These are phyloP conservation scores for Perilla frutescens DNA, from an alignment of 257 asterid genomes.

Conservation along the genomic window DNA sequence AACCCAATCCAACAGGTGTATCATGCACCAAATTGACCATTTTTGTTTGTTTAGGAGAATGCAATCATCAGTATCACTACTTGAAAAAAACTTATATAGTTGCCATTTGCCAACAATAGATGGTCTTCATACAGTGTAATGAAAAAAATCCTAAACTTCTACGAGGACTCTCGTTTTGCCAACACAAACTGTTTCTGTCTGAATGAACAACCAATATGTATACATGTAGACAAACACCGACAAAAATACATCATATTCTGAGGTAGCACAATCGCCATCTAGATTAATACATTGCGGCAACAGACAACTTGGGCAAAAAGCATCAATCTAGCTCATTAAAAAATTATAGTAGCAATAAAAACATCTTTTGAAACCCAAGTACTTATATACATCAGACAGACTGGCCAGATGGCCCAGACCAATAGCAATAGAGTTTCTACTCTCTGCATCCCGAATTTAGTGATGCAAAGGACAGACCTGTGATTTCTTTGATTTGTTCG, in stretches of 20 bases:
- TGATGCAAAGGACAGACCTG: constrained; percentile 57
- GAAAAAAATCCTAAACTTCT: background rate
- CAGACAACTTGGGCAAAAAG: background rate
- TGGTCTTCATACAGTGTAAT: background rate
- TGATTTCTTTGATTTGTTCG: constrained; percentile 51
- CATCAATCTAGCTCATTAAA: background rate
- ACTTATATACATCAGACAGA: background rate
- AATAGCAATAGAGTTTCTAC: background rate
- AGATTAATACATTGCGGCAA: background rate
- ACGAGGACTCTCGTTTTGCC: background rate
- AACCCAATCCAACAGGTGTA: constrained; percentile 2
- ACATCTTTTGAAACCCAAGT: constrained; percentile 1
- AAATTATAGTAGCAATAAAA: background rate
- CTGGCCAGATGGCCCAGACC: constrained; percentile 4
- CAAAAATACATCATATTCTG: background rate
- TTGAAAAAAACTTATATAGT: background rate
- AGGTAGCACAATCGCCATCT: background rate
- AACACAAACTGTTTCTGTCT: background rate
- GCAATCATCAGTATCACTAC: constrained; percentile 4
- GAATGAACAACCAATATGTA: background rate
- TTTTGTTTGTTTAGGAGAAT: background rate
- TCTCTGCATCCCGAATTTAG: background rate
- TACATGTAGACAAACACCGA: background rate
- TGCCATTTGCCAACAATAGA: background rate
- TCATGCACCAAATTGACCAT: background rate